Conservation (phyloP, 1,139 yeast genomes). For the Kodamaea suecica region DNA sequence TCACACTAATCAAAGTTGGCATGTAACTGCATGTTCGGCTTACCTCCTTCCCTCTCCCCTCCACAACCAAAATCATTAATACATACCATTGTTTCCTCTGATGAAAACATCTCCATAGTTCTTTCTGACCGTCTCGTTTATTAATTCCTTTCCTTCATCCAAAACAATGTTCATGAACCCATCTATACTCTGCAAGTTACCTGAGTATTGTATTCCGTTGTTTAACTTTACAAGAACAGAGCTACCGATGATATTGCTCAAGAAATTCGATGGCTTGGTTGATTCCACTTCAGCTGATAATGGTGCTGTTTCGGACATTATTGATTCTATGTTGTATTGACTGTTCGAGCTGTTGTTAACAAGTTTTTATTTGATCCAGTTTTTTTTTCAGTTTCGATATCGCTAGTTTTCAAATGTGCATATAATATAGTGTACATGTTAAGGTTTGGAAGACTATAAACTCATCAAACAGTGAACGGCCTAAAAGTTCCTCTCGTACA, state of each 20-base stretch:
- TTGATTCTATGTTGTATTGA: not conserved
- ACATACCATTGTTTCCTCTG: slow-evolving; percentile 90
- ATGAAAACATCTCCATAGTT: slow-evolving; percentile 85
- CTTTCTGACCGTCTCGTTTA: slow-evolving; percentile 51
- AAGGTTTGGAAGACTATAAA: no score
- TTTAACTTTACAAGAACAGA: slow-evolving; percentile 79
- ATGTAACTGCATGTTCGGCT: no score
- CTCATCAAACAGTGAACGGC: no score
- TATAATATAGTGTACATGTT: no score
- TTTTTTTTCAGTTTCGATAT: slow-evolving; percentile 2
- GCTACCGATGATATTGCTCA: slow-evolving; percentile 75
- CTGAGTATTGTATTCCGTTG: slow-evolving; percentile 80
- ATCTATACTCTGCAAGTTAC: slow-evolving; percentile 82
- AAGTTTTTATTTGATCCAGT: not conserved
- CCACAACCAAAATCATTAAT: not conserved
- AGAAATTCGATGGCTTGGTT: slow-evolving; percentile 66
- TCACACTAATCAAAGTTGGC: no score
- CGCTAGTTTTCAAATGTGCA: not conserved
- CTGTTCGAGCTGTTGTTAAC: not conserved
- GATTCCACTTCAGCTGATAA: slow-evolving; percentile 1
- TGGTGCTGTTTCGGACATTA: slow-evolving; percentile 6
- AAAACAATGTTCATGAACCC: slow-evolving; percentile 96
- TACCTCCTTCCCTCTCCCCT: no score
- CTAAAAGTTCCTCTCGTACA: not conserved
- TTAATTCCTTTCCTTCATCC: slow-evolving; percentile 68